Conservation (phyloP, 176 grass and related monocot genomes). For the Alopecurus myosuroides region DNA sequence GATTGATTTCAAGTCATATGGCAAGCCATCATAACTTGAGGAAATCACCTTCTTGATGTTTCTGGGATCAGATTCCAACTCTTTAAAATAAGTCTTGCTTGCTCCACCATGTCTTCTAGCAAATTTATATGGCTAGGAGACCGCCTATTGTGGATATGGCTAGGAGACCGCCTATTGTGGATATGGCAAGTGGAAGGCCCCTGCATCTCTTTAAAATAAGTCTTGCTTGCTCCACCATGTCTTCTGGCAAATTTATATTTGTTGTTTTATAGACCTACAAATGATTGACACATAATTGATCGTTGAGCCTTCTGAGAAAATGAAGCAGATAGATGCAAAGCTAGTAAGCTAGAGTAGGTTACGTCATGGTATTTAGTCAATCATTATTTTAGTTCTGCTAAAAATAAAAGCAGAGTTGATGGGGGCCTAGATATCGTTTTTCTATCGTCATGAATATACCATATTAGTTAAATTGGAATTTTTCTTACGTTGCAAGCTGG, state of each 20-base stretch:
- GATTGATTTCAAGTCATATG: neutral
- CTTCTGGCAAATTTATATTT: neutral
- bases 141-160: too few species aligned
- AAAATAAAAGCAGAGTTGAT: neutral
- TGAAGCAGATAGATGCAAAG: too few species aligned
- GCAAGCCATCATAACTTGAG: neutral
- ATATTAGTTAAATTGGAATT: too few species aligned
- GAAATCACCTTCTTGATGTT: neutral
- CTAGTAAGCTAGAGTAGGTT: too few species aligned
- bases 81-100: neutral
- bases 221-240: neutral
- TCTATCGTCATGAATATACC: neutral
- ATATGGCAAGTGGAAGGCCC: neutral
- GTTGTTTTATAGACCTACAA: too few species aligned
- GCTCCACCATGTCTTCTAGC: neutral
- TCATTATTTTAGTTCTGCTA: too few species aligned
- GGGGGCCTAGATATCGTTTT: too few species aligned
- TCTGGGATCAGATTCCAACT: neutral
- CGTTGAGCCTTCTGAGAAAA: too few species aligned
- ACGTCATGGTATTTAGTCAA: too few species aligned
- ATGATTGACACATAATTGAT: too few species aligned
- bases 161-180: neutral
- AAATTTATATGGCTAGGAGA: neutral
- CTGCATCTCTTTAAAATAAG: neutral
- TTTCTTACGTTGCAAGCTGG: too few species aligned